Conservation (phyloP, 1,139 yeast genomes). For the Magnusiomyces tetraspermus region DNA sequence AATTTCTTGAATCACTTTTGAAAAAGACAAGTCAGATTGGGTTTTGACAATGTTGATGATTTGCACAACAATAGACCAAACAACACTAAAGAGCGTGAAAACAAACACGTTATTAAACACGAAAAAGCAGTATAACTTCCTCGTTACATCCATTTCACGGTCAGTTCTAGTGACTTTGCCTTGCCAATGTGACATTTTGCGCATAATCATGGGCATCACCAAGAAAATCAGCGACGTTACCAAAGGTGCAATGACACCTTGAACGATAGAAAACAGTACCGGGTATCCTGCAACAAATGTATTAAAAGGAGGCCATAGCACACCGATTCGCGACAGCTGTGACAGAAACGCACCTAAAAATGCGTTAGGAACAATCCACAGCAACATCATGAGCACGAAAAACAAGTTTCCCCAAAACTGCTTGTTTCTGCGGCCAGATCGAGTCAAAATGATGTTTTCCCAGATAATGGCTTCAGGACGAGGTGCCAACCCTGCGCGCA, state of each 20-base stretch:
- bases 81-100: conserved; percentile 34
- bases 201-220: conserved; percentile 32
- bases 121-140: conserved; percentile 34
- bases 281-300: conserved; percentile 26
- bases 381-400: conserved; percentile 26
- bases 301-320: conserved; percentile 31
- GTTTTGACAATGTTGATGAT: conserved; percentile 24
- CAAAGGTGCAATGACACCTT: conserved; percentile 35
- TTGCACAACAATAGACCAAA: conserved; percentile 33
- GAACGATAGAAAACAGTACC: conserved; percentile 31
- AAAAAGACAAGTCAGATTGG: conserved; percentile 20
- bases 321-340: conserved; percentile 32
- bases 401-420: conserved; percentile 32
- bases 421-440: conserved; percentile 28
- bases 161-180: conserved; percentile 33
- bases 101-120: conserved; percentile 34
- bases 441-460: conserved; percentile 29
- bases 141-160: conserved; percentile 34
- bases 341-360: conserved; percentile 36
- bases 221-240: conserved; percentile 32
- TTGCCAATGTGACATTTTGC: conserved; percentile 34
- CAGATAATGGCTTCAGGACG: conserved; percentile 34
- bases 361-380: conserved; percentile 37
- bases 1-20: conserved; percentile 21
- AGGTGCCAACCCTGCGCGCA: conserved; percentile 26